These are phyloP conservation scores for Trichoderma lentiforme DNA, from an alignment of 2,329 filamentous ascomycete species.

Conservation along the genomic window DNA sequence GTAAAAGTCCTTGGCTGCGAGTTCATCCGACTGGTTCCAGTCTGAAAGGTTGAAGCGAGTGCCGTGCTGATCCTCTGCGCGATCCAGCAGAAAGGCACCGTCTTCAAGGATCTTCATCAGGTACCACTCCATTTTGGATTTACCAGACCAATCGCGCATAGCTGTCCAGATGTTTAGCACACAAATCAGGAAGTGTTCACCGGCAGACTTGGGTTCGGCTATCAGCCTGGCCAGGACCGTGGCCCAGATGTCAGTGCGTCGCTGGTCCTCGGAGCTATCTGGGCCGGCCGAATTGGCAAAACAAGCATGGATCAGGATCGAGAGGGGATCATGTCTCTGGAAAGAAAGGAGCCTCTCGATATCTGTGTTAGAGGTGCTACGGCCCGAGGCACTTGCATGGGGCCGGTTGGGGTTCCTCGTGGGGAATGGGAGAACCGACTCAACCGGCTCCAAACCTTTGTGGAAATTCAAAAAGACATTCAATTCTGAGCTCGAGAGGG, in stretches of 20 bases:
- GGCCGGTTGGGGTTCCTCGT: conserved; percentile 47
- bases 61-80: conserved; percentile 73
- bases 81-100: conserved; percentile 85
- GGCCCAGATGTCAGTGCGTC: conserved; percentile 83
- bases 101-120: conserved; percentile 93
- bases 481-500: conserved; percentile 72
- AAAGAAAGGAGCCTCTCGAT: conserved; percentile 85
- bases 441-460: conserved; percentile 73
- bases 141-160: conserved; percentile 86
- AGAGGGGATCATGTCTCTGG: conserved; percentile 82
- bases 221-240: conserved; percentile 81
- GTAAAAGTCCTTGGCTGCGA: conserved; percentile 85
- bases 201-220: conserved; percentile 68
- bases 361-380: conserved; percentile 51
- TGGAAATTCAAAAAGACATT: conserved; percentile 74
- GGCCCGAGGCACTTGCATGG: conserved; percentile 44
- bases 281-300: conserved; percentile 84
- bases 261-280: conserved; percentile 74
- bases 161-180: conserved; percentile 84
- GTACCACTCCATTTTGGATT: conserved; percentile 86
- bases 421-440: conserved; percentile 76
- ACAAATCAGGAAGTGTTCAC: conserved; percentile 76
- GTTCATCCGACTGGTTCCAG: conserved; percentile 74
- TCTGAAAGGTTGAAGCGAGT: conserved; percentile 68
- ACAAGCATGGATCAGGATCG: conserved; percentile 79